These are phyloP conservation scores for Arctostaphylos glauca DNA, from an alignment of 148 eudicot species.

Conservation along the genomic window DNA sequence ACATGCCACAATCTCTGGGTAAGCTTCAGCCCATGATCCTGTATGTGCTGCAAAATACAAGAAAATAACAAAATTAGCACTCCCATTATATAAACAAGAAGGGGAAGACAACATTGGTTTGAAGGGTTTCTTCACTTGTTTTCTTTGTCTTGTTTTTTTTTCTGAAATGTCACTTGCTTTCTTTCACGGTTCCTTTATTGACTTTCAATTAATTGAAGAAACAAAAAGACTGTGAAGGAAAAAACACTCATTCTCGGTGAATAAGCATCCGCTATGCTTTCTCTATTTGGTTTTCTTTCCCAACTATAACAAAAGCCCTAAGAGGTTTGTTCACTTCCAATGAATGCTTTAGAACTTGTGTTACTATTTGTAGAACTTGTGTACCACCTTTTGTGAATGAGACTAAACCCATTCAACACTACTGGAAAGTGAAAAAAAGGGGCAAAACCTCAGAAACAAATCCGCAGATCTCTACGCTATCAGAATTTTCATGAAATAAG, in stretches of 20 bases:
- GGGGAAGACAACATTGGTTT: not conserved
- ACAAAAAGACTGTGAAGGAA: not conserved
- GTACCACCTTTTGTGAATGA: not conserved
- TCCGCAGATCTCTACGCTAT: not conserved
- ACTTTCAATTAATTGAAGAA: not conserved
- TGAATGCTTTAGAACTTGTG: not conserved
- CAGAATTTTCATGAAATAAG: not conserved
- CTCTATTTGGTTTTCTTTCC: not conserved
- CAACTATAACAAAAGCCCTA: not conserved
- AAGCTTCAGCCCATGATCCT: conserved; percentile 82
- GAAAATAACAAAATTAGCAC: conserved; percentile 5
- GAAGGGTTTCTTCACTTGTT: not conserved
- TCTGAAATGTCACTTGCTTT: not conserved
- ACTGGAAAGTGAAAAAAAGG: not conserved
- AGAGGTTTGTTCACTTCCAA: not conserved
- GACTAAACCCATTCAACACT: not conserved
- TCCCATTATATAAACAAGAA: not conserved
- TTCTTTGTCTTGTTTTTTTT: not conserved
- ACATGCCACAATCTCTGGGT: conserved; percentile 89
- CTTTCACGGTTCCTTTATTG: not conserved
- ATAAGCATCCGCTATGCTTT: not conserved
- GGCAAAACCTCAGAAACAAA: not conserved
- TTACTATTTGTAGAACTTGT: not conserved
- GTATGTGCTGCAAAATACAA: conserved; percentile 66
- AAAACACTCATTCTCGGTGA: not conserved